phyloP scores from a whole-genome alignment of 352 stramenopile genomes.

The Albugo laibachii region DNA sequence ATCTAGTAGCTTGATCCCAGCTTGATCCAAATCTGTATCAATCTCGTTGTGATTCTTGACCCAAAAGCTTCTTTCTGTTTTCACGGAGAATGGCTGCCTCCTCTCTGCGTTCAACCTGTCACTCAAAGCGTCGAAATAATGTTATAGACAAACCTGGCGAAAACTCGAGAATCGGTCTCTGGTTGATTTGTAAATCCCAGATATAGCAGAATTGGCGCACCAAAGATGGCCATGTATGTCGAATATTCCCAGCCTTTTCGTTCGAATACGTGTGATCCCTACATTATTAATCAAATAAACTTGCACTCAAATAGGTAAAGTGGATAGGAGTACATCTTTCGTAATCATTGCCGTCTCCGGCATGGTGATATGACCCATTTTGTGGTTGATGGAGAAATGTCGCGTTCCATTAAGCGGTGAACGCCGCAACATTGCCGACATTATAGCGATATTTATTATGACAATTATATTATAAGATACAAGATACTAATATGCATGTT shows the following conservation, averaged over 20 bases:
- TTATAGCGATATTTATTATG: neutral
- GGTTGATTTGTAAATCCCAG: conserved; percentile 58
- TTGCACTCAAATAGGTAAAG: neutral
- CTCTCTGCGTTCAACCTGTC: neutral
- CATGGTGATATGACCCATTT: conserved; percentile 46
- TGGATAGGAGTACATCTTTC: conserved; percentile 40
- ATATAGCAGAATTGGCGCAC: conserved; percentile 46
- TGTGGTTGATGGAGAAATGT: conserved; percentile 12
- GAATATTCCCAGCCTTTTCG: conserved; percentile 75
- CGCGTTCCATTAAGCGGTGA: neutral
- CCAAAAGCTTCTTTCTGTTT: conserved; percentile 1
- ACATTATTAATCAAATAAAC: neutral
- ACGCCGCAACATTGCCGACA: too few relatives aligned
- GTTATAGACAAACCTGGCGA: conserved; percentile 23
- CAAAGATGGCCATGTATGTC: conserved; percentile 51
- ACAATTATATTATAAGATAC: neutral
- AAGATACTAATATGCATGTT: conserved; percentile 1
- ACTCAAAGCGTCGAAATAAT: neutral
- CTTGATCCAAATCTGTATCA: too few relatives aligned
- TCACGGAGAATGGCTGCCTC: conserved; percentile 5
- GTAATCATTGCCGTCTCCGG: conserved; percentile 75
- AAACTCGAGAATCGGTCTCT: conserved; percentile 69
- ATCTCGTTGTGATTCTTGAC: too few relatives aligned
- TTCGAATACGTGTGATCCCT: conserved; percentile 62
- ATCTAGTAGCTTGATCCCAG: too few relatives aligned